Conservation (phyloP, 768 basidiomycete genomes). For the Suillus spraguei region DNA sequence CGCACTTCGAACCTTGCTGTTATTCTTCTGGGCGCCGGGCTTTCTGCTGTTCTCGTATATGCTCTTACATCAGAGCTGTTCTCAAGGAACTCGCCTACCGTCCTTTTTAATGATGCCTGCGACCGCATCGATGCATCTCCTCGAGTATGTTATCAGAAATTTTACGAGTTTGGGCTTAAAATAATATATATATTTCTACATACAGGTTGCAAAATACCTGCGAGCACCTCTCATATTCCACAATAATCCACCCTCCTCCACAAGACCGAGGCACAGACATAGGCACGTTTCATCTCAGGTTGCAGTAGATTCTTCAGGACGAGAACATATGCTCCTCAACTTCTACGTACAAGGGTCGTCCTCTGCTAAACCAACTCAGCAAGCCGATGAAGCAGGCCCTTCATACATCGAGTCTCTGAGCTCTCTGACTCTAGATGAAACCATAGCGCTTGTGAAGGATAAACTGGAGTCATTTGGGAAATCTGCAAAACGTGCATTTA, state of each 20-base stretch:
- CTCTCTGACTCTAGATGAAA: conserved; percentile 59
- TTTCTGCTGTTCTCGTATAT: conserved; percentile 73
- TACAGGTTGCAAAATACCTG: conserved; percentile 70
- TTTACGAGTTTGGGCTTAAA: not conserved
- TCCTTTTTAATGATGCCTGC: conserved; percentile 67
- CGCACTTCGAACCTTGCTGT: conserved; percentile 54
- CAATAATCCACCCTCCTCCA: conserved; percentile 76
- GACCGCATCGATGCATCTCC: conserved; percentile 49
- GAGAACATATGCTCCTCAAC: conserved; percentile 83
- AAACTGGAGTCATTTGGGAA: conserved; percentile 44
- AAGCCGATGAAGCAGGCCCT: conserved; percentile 31
- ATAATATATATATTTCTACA: not conserved
- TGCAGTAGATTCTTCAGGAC: conserved; percentile 68
- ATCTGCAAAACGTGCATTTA: conserved; percentile 60
- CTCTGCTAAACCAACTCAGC: conserved; percentile 37
- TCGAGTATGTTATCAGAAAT: conserved; percentile 35
- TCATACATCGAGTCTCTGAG: conserved; percentile 50
- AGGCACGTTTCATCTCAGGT: conserved; percentile 81
- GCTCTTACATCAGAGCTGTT: conserved; percentile 83
- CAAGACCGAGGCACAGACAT: conserved; percentile 80
- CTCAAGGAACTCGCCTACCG: conserved; percentile 87
- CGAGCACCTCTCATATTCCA: conserved; percentile 72
- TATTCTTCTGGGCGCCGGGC: conserved; percentile 75
- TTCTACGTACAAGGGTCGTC: conserved; percentile 75
- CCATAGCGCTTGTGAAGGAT: conserved; percentile 48